phyloP scores from a whole-genome alignment of 805 yeast genomes.

The Metschnikowia sp. region DNA sequence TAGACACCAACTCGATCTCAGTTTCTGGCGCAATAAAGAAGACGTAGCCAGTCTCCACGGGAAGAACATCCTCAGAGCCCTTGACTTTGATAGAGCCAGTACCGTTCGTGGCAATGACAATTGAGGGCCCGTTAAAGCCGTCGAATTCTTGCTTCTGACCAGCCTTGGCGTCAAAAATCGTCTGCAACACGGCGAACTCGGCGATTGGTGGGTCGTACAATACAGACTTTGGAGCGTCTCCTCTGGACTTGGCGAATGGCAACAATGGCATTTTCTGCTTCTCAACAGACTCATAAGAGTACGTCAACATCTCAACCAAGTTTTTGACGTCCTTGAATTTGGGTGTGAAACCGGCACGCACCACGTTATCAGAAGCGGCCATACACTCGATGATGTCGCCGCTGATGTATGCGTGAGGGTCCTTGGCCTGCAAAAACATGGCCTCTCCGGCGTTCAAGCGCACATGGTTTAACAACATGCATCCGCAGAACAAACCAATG shows the following conservation, averaged over 20 bases:
- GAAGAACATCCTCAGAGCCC: constrained; percentile 29
- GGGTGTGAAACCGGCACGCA: constrained; percentile 99
- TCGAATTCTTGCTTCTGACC: constrained; percentile 54
- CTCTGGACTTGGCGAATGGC: constrained; percentile 55
- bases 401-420: constrained; percentile 95
- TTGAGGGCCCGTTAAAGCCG: constrained; percentile 80
- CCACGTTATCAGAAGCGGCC: constrained; percentile 99
- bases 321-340: constrained; percentile 93
- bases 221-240: constrained; percentile 56
- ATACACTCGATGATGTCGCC: constrained; percentile 99
- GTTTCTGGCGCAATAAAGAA: constrained; percentile 81
- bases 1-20: constrained; percentile 56
- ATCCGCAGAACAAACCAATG: constrained; percentile 94
- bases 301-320: constrained; percentile 87
- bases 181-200: constrained; percentile 91
- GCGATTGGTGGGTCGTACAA: constrained; percentile 95
- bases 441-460: constrained; percentile 85
- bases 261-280: constrained; percentile 85
- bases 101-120: constrained; percentile 81
- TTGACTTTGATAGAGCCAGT: constrained; percentile 54
- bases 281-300: constrained; percentile 81
- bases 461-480: constrained; percentile 87
- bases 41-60: constrained; percentile 69
- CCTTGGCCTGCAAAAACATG: constrained; percentile 93
- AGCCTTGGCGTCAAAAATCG: constrained; percentile 49